These are phyloP conservation scores for Trichoderma asperelloides DNA, from an alignment of 495 filamentous ascomycete species.

Conservation along the genomic window DNA sequence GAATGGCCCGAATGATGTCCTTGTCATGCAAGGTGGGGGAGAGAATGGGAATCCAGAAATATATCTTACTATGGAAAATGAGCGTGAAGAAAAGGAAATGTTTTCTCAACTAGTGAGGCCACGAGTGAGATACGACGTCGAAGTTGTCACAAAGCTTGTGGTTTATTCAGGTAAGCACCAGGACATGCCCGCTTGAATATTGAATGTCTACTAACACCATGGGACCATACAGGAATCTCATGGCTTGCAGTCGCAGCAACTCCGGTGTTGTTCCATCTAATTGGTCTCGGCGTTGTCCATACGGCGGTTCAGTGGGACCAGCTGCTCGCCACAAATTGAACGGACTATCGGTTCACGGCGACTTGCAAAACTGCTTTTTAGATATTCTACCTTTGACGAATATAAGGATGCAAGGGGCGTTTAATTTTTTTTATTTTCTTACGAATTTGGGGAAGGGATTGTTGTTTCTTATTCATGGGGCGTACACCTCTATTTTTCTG, in stretches of 20 bases:
- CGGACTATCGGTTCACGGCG: not conserved
- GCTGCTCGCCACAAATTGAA: not conserved
- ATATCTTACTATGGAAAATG: constrained; percentile 25
- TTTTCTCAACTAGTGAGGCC: constrained; percentile 79
- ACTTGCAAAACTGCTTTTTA: not conserved
- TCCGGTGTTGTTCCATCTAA: constrained; percentile 56
- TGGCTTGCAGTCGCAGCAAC: constrained; percentile 62
- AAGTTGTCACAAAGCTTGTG: constrained; percentile 92
- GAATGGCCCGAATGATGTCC: constrained; percentile 24
- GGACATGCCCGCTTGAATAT: not conserved
- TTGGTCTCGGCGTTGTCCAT: constrained; percentile 44
- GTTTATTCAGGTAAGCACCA: constrained; percentile 74
- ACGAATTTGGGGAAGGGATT: not conserved
- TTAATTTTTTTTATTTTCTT: not conserved
- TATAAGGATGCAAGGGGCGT: not conserved
- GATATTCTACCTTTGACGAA: not conserved
- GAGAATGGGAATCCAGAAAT: constrained; percentile 16
- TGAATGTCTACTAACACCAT: constrained; percentile 11
- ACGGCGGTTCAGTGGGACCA: not conserved
- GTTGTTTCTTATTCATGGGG: not conserved
- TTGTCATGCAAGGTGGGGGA: constrained; percentile 21
- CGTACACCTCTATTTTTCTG: not conserved
- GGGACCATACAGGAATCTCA: constrained; percentile 51
- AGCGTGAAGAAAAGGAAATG: constrained; percentile 65
- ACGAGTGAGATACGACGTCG: constrained; percentile 89